phyloP scores from a whole-genome alignment of 139 green algal genomes.

The Marvania coccoides region DNA sequence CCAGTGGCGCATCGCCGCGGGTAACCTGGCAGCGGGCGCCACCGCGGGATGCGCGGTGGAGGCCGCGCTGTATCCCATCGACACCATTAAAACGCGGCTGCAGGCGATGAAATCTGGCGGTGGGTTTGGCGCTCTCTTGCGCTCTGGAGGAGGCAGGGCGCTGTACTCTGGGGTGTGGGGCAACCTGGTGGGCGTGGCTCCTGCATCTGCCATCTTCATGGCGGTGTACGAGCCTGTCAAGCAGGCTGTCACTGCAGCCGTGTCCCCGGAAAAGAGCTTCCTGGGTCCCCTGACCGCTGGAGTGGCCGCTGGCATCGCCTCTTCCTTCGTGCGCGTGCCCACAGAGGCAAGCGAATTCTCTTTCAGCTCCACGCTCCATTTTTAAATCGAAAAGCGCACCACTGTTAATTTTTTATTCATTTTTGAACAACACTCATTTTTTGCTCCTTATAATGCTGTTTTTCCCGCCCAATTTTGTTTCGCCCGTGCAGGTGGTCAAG shows the following conservation, averaged over 20 bases:
- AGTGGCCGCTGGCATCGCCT: slow-evolving; percentile 64
- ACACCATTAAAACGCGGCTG: slow-evolving; percentile 98
- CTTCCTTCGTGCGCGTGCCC: slow-evolving; percentile 85
- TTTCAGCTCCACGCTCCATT: too few relatives aligned
- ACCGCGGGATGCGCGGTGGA: slow-evolving; percentile 77
- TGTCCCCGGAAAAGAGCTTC: slow-evolving; percentile 37
- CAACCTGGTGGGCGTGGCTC: slow-evolving; percentile 77
- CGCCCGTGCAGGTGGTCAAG: too few relatives aligned
- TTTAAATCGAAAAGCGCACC: too few relatives aligned
- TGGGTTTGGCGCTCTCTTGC: slow-evolving; percentile 61
- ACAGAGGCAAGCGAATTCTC: too few relatives aligned
- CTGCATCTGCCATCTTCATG: slow-evolving; percentile 91
- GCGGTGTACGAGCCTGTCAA: slow-evolving; percentile 91
- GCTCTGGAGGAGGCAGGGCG: slow-evolving; percentile 61
- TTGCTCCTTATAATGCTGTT: too few relatives aligned
- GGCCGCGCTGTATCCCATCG: slow-evolving; percentile 92
- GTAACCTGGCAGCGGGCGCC: slow-evolving; percentile 72
- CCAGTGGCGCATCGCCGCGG: slow-evolving; percentile 52
- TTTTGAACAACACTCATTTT: too few relatives aligned
- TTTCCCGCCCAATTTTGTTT: too few relatives aligned
- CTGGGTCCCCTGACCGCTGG: slow-evolving; percentile 50
- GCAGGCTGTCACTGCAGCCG: slow-evolving; percentile 31
- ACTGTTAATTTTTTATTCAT: too few relatives aligned
- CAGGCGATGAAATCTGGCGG: slow-evolving; percentile 78
- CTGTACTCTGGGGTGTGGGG: slow-evolving; percentile 83